Conservation (phyloP, 345 rosid species). For the Eucalyptus marginata region DNA sequence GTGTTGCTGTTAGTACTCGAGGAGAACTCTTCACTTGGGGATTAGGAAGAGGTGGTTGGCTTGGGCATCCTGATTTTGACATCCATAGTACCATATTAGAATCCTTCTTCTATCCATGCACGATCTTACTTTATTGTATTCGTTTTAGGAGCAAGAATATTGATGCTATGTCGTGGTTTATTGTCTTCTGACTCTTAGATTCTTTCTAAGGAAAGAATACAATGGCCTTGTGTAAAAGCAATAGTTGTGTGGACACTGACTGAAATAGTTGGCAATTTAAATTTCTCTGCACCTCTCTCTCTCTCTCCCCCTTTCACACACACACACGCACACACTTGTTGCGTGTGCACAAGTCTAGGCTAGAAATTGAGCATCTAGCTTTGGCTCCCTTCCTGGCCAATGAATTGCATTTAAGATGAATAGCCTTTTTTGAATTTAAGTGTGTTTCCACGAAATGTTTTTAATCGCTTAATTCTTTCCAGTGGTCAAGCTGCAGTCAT, state of each 20-base stretch:
- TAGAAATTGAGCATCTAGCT: neutral
- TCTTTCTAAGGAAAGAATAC: too few species aligned
- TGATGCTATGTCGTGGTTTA: neutral
- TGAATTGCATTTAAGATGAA: neutral
- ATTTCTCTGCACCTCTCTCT: neutral
- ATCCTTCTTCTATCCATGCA: too few species aligned
- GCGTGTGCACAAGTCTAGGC: neutral
- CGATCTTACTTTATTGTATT: too few species aligned
- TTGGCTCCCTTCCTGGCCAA: neutral
- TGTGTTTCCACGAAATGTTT: neutral
- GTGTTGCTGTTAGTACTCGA: too few species aligned
- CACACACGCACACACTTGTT: neutral
- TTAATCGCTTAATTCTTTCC: neutral
- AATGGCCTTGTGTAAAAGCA: too few species aligned
- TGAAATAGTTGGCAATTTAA: neutral
- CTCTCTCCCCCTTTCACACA: too few species aligned
- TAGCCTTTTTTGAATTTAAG: neutral
- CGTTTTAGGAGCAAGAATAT: neutral
- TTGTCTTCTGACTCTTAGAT: too few species aligned
- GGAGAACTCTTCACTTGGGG: too few species aligned
- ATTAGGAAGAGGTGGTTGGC: too few species aligned
- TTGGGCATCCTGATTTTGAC: too few species aligned
- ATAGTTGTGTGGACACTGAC: neutral
- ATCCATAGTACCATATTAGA: too few species aligned
- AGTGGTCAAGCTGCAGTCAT: too few species aligned